Evolutionary conservation across 2,329 filamentous ascomycete genomes (phyloP), one percentile per base, ranked within the genome.

Genomic region (Claviceps arundinis): DNA sequence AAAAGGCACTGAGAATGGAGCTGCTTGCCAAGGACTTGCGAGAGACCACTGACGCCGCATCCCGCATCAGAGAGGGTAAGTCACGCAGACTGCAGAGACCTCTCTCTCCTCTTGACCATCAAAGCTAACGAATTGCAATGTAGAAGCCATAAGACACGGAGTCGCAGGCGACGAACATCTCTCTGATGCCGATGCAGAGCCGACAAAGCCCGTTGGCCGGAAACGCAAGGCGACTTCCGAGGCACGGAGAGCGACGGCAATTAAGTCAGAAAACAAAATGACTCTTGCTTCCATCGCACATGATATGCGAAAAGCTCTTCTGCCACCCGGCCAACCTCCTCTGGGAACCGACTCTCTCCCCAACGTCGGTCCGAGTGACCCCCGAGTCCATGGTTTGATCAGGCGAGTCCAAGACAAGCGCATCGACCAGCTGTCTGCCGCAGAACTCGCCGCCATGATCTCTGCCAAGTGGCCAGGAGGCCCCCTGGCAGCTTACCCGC

Each of bases 241-340:
- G 16, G 38, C 38, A 17, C 38, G 0, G 9, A 48, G 9, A 24
- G 16, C 11, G n/a, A 11, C 14, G n/a, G n/a, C 40, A 14, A 14
- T n/a, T 8, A 38, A 26, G 16, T 16, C 38, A 4, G 24, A 40
- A 14, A 56, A 54, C 47, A 48, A 48, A 13, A 52, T 52, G 43
- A 52, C 42, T 2, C 16, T 56, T 16, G 37, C 51, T 1, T 24
- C 47, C n/a, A 44, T 48, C n/a, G 55, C 48, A 7, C 37, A 51
- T 17, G 30, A 30, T 24, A 16, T 54, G 30, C 48, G 51, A 17
- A 48, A 19, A 16, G 9, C 16, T 2, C 17, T 44, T 38, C 42
- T 44, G 24, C 47, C 47, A 6, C 43, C 47, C 11, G 37, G 42
- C n/a, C 37, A 13, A 17, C 47, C 47, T 14, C 47, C 47, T 6